Evolutionary conservation across 331 rosid genomes (phyloP).

Genomic region (Acacia concinna): DNA sequence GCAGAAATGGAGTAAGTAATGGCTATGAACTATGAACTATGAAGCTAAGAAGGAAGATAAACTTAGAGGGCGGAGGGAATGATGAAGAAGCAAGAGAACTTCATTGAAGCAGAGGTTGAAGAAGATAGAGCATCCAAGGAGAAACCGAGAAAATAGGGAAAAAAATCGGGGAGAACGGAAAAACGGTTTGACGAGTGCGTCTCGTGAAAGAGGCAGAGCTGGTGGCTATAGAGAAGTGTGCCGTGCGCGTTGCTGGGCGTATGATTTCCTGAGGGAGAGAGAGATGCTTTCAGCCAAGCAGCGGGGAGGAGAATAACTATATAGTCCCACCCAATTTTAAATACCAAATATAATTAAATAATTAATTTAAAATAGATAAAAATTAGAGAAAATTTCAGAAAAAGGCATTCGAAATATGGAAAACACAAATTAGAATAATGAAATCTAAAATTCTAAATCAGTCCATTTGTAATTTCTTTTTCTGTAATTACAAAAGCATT

Average conservation of each 20-base stretch:
- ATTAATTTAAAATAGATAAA: neutral
- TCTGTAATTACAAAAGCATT: no score
- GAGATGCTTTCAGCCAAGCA: constrained; percentile 25
- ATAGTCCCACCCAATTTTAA: neutral
- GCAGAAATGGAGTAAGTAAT: neutral
- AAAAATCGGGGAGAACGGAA: neutral
- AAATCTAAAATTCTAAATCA: no score
- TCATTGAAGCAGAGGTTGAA: constrained; percentile 32
- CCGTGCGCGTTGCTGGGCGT: constrained; percentile 35
- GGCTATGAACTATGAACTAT: neutral
- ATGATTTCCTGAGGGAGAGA: constrained; percentile 25
- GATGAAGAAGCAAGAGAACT: constrained; percentile 6
- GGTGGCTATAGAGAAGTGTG: constrained; percentile 29
- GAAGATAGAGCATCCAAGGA: neutral
- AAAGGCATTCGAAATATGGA: no score
- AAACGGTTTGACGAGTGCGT: constrained; percentile 24
- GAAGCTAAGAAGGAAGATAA: constrained; percentile 13
- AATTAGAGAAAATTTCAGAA: no score
- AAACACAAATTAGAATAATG: no score
- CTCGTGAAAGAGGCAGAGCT: constrained; percentile 7
- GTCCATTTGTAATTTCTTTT: no score
- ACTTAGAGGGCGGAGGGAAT: neutral
- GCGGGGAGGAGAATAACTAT: constrained; percentile 12
- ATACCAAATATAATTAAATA: neutral
- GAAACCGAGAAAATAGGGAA: neutral